Base-by-base conservation (phyloP, 805 yeast genomes). In the Trichomonascus vanleenenianus region DNA sequence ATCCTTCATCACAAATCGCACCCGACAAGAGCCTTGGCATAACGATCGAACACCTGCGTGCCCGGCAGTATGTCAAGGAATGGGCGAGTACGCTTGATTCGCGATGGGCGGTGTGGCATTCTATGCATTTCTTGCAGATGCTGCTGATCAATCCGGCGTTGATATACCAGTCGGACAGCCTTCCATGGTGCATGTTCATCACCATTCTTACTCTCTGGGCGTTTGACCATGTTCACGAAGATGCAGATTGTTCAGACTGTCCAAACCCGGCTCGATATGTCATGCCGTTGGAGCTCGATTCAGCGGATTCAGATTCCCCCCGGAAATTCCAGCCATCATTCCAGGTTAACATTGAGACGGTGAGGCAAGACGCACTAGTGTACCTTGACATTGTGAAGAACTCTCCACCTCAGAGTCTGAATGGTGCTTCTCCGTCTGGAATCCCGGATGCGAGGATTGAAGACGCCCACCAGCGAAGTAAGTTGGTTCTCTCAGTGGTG, bases 171-270 rank as follows among this genome's bases (percentile, higher is more conserved):
- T 58, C 60, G 4, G 61, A 54, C 22, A 58, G 54, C 15, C 47
- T 59, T 14, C 59, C 61, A 6, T 59, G 63, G 63, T 54, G 63
- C 16, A 50, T 52, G 12, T 59, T 56, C 40, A 49, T 57, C 12
- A 55, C 62, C 7, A 47, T 56, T 10, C 45, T 59, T 14, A 57
- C 63, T 5, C 48, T 57, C 5, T 59, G 61, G 59, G 54, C 61
- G 8, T 58, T 52, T 37, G 62, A 58, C 40, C 44, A 37, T 12
- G 42, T 37, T 5, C 39, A 18, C 15, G 20, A 14, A 10, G 22
- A 43, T 10, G 8, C 8, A 5, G 39, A 40, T 19, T 2, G n/a
- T 4, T 30, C 43, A 6, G 37, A 34, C 19, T 9, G 37, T 14
- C 14, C 15, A 10, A 34, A 34, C 19, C 11, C 14, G 3, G 3